Base-by-base conservation (phyloP, 257 asterid species). In the Nicotiana undulata region DNA sequence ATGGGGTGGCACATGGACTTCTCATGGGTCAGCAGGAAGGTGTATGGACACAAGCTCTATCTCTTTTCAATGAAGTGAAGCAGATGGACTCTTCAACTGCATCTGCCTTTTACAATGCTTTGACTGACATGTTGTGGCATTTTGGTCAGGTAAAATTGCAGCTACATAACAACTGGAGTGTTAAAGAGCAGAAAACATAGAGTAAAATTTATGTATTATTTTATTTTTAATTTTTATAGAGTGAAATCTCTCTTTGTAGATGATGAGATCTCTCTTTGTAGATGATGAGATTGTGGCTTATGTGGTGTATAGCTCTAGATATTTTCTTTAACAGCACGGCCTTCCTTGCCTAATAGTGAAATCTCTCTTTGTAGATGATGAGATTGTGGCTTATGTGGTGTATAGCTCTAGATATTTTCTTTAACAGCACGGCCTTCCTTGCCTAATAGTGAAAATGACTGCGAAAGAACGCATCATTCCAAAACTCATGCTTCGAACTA, bases 1-100 rank as follows among this genome's bases (percentile, higher is more conserved):
- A 95, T 77, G 97, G 99, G 80, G 98, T 93, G 84, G 99, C 98
- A 3, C 93, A 92, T 60, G 99, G 99, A 52, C 98, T 95, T 83
- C 97, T 95, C 79, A 91, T 89, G 97, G 98, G 97, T 16, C 81
- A 64, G 67, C 84, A 84, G 64, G 92, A 90, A 68, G 83, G 66
- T 34, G 92, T 93, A 53, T 95, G 99, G 99, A 68, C 85, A 29
- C 93, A 87, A 86, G 99, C 98, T 77, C 83, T 91, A 44, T 87
- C 87, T 77, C 96, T 95, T 79, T 93, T 95, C 63, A 91, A 95
- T 78, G 96, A 91, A 77, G 97, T 95, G 89, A 93, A 92, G 84
- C 90, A 88, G 79, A 93, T 95, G 98, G 99, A 93, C 84, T 79
- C 95, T 81, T 89, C 97, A 24, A 93, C 98, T 52, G 91, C 99